Evolutionary conservation across 2,329 filamentous ascomycete species (phyloP), one percentile per base, ranked within the genome.

Genomic region (Cercospora sp.): DNA sequence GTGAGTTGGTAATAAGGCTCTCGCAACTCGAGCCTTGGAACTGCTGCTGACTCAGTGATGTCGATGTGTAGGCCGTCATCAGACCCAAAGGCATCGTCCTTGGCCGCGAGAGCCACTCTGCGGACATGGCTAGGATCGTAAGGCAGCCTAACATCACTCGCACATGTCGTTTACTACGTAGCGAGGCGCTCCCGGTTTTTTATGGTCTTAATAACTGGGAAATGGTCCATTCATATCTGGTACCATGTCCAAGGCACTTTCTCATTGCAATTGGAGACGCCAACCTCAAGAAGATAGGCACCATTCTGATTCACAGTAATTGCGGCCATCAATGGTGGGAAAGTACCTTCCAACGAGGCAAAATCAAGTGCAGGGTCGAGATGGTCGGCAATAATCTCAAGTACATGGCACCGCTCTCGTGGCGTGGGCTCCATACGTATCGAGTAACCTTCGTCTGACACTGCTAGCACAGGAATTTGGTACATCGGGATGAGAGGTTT

Each of bases 211-310:
- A 70, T 59, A 4, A 57, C 12, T 72, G 66, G 57, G 70, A 72
- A 36, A 60, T 69, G 45, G 45, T 63, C 12, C 69, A 71, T 57
- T 66, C 42, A 20, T 63, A 55, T 31, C 45, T 62, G 26, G 60
- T 68, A 18, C 65, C 69, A 7, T 71, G 69, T 51, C 69, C 69
- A 12, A 62, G 69, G 23, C 65, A 62, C 18, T 71, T 68, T 64
- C 31, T 69, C 7, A 9, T 31, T 18, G 65, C 68, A 2, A 68
- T 71, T 8, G 69, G 68, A 16, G 23, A 10, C 12, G 28, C 20
- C 20, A 64, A 63, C 16, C 40, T 65, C 23, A 60, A 42, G 18
- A 45, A 13, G 12, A 71, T 71, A 64, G 53, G 63, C 36, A 55
- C 57, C 13, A 30, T 71, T 13, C 26, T 60, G 12, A 65, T 69